Base-by-base conservation (phyloP, 805 yeast species). In the Zygosaccharomyces rouxii region DNA sequence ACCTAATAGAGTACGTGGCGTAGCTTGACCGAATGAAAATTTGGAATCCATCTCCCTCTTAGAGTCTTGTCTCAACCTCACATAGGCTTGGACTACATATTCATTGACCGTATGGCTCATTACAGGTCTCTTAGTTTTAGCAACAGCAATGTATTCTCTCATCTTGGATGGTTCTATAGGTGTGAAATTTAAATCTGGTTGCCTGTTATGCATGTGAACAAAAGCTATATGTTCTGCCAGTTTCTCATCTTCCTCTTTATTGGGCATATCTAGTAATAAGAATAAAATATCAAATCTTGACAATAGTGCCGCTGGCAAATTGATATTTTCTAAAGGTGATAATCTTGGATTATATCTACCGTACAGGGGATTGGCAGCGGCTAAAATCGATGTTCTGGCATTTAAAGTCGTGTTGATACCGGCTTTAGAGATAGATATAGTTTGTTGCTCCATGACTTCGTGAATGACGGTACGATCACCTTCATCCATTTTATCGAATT, bases 361-460 rank as follows among this genome's bases (percentile, higher is more conserved):
- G 65, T 86, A 90, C 31, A 90, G 73, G 16, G 99, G 99, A 72
- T 94, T 94, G n/a, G 99, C 99, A 26, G 99, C 99, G 0, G 99
- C 99, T 54, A 94, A 71, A 52, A 94, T 87, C 4, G 97, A 90
- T 0, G 98, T 80, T 66, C 99, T 80, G 6, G 99, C 99, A 65
- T 94, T 94, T 58, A 94, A 74, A 2, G 97, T 88, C 7, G 99
- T 94, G 54, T 94, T 87, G 58, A 94, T 94, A 57, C 99, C 99
- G 3, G 99, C 99, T 69, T 94, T 94, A 38, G 97, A 87, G 50
- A 94, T 94, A 19, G 96, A 87, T 50, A 94, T 94, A 2, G 99
- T 94, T 70, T 94, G 99, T 68, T 94, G 99, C 71, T 94, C 99
- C 99, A 94, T 94, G 29, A 94, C 99, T 74, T 92, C 99, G 70